phyloP scores from a whole-genome alignment of 2,329 filamentous ascomycete species.

The Ophiostoma australiae region DNA sequence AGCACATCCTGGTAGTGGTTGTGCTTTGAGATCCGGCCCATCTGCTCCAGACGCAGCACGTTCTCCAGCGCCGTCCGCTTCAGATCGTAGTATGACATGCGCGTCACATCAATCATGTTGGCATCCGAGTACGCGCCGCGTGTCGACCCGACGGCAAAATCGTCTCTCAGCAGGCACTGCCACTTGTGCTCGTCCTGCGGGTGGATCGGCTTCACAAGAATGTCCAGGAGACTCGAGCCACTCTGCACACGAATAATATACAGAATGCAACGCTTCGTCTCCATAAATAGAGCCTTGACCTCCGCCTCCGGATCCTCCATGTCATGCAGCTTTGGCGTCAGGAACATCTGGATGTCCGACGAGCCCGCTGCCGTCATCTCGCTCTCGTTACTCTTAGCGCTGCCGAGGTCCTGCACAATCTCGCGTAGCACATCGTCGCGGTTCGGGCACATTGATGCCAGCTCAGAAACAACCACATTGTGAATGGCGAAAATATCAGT shows the following conservation, averaged over 20 bases:
- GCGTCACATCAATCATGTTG: constrained; percentile 82
- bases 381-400: constrained; percentile 91
- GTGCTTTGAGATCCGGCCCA: constrained; percentile 79
- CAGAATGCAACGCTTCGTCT: constrained; percentile 92
- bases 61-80: constrained; percentile 93
- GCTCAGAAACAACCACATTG: constrained; percentile 74
- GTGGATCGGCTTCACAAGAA: constrained; percentile 83
- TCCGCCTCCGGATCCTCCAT: constrained; percentile 89
- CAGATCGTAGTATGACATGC: constrained; percentile 84
- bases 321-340: constrained; percentile 85
- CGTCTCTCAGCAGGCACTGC: constrained; percentile 73
- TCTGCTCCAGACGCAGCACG: constrained; percentile 79
- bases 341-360: constrained; percentile 82
- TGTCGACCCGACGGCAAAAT: constrained; percentile 64
- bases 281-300: constrained; percentile 90
- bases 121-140: constrained; percentile 85
- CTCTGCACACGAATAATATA: constrained; percentile 98
- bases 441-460: constrained; percentile 68
- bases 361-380: constrained; percentile 84
- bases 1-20: constrained; percentile 98
- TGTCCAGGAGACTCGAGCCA: constrained; percentile 86
- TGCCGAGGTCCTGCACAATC: constrained; percentile 88
- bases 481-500: constrained; percentile 96
- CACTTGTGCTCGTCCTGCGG: constrained; percentile 87
- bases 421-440: constrained; percentile 86